phyloP scores from a whole-genome alignment of 116 monocot species.

The Iris pallida region DNA sequence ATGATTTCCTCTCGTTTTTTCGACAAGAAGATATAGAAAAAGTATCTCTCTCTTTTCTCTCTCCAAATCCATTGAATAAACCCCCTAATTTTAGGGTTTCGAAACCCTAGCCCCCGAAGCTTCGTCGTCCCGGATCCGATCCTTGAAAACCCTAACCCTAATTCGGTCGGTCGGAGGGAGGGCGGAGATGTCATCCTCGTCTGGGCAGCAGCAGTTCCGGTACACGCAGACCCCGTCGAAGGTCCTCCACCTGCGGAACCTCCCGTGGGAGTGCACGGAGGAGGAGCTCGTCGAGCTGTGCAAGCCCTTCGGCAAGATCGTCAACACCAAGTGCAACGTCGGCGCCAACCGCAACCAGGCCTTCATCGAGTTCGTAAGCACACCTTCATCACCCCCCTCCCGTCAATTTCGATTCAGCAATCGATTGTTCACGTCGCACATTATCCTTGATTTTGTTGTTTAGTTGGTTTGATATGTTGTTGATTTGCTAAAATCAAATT shows the following conservation, averaged over 20 bases:
- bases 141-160: neutral
- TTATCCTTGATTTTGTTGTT: too few species aligned
- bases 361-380: constrained; percentile 34
- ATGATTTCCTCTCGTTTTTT: too few species aligned
- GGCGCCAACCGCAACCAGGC: constrained; percentile 47
- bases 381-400: too few species aligned
- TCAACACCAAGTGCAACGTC: constrained; percentile 43
- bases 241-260: constrained; percentile 39
- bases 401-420: neutral
- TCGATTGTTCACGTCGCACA: too few species aligned
- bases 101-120: too few species aligned
- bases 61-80: too few species aligned
- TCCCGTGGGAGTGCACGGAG: constrained; percentile 38
- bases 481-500: too few species aligned
- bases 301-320: constrained; percentile 35
- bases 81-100: too few species aligned
- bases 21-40: too few species aligned
- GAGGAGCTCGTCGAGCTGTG: constrained; percentile 40
- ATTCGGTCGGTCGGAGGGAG: neutral
- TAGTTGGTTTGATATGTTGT: too few species aligned
- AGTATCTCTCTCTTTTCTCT: too few species aligned
- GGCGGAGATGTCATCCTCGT: constrained; percentile 22
- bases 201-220: constrained; percentile 36
- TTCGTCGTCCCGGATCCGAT: too few species aligned
- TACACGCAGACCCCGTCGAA: constrained; percentile 45